Evolutionary conservation across 2,329 filamentous ascomycete species (phyloP), one percentile per base, ranked within the genome.

Genomic region (Metarhizium robertsii): DNA sequence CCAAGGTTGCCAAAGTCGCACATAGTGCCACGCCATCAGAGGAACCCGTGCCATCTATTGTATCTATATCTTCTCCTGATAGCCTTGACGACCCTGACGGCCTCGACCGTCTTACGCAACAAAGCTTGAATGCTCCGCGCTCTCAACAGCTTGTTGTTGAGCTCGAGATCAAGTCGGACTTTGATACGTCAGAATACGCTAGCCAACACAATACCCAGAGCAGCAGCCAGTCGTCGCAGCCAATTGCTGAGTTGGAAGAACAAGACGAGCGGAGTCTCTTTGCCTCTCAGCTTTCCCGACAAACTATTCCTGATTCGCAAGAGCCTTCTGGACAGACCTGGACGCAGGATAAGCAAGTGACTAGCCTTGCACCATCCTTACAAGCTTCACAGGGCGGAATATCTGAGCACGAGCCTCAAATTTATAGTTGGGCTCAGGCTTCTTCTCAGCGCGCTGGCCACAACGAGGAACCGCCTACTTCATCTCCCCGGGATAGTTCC

Each of bases 261-360:
- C 61, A 67, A 50, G 71, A 71, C 58, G 62, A 64, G 25, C 64
- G 65, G 46, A 55, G 69, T 47, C 55, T 61, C 11, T 53, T 74
- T 55, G 58, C 65, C 18, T 63, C 66, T 4, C 60, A 66, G 30
- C 56, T 67, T 42, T 74, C 69, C 55, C 66, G 69, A 53, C 60
- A 60, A 30, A 75, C 71, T 3, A 72, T 78, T 29, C 73, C 73
- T 0, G 75, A 77, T 57, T 78, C 75, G 0, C 73, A 77, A 57
- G 73, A 72, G 38, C 59, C 58, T 10, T 66, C 66, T n/a, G 62
- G 60, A 11, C 62, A 61, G 53, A 59, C 60, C 13, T 62, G 59
- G 55, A 58, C 62, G 4, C 60, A 61, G 49, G 32, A 54, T 49
- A 25, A 48, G 30, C 34, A 38, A 30, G 32, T 20, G 3, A 36